Percentiles rank a stretch among this genome's conserved stretches.
These are phyloP conservation scores for Aureobasidium sp. DNA, from an alignment of 2,329 filamentous ascomycete species.

Conservation along the genomic window DNA sequence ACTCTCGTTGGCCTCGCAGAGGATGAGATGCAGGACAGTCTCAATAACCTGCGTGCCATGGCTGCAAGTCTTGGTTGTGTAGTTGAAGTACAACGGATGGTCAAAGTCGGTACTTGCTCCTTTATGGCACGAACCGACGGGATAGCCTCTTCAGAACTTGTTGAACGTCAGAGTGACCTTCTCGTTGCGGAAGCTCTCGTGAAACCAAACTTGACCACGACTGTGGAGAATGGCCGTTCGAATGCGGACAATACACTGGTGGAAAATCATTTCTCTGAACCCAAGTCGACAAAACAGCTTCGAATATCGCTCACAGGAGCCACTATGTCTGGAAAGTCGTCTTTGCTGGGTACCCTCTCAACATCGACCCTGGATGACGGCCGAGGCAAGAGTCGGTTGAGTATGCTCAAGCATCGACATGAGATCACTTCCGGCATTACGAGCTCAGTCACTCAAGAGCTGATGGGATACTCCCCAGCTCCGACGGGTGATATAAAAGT, in stretches of 20 bases:
- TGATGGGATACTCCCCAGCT: constrained; percentile 66
- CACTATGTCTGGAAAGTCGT: constrained; percentile 88
- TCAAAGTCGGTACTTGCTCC: constrained; percentile 79
- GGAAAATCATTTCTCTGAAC: background rate
- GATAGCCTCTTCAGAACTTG: constrained; percentile 16
- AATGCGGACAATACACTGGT: background rate
- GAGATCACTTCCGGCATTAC: constrained; percentile 89
- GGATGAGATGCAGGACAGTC: constrained; percentile 87
- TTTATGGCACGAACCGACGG: constrained; percentile 47
- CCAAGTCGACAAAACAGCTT: constrained; percentile 58
- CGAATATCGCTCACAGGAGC: constrained; percentile 82
- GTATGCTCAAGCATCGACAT: constrained; percentile 84
- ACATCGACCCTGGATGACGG: constrained; percentile 88
- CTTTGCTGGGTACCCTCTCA: constrained; percentile 77
- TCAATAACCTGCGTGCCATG: constrained; percentile 81
- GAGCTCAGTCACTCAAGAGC: constrained; percentile 87
- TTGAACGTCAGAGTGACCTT: constrained; percentile 45
- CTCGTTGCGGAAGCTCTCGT: constrained; percentile 89
- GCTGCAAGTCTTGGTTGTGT: constrained; percentile 83
- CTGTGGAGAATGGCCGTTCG: background rate
- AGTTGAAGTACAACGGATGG: constrained; percentile 72
- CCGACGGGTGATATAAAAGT: constrained; percentile 37
- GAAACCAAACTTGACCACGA: constrained; percentile 52
- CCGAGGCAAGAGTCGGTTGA: constrained; percentile 79
- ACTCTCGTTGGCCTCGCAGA: constrained; percentile 79